Percentiles rank a stretch among this genome's conserved stretches.
phyloP scores from a whole-genome alignment of 768 basidiomycete species.

The Kwoniella dejecticola region DNA sequence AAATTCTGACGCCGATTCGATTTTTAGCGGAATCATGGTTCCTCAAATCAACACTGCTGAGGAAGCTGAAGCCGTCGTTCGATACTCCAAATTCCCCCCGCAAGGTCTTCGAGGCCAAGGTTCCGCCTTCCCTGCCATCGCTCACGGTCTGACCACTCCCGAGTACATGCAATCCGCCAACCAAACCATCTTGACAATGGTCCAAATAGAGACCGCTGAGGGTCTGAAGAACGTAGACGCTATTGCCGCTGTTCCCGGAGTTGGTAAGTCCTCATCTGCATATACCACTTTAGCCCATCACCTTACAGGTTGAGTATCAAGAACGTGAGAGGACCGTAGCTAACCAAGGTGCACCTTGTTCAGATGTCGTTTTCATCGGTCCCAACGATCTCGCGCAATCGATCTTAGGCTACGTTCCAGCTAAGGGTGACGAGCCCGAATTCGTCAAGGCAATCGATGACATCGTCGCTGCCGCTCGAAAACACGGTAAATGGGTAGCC shows the following conservation, averaged over 20 bases:
- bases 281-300: too few species aligned
- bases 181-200: conserved; percentile 62
- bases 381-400: conserved; percentile 51
- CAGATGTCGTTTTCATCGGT: conserved; percentile 48
- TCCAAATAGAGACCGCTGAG: conserved; percentile 70
- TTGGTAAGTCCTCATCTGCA: conserved; percentile 59
- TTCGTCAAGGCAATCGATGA: conserved; percentile 45
- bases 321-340: too few species aligned
- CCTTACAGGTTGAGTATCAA: too few species aligned
- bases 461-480: conserved; percentile 34
- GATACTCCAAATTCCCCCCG: conserved; percentile 51
- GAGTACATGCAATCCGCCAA: conserved; percentile 60
- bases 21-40: conserved; percentile 47
- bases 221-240: conserved; percentile 65
- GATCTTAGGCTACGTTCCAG: conserved; percentile 44
- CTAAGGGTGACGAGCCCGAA: conserved; percentile 36
- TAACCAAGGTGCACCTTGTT: background rate
- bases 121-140: conserved; percentile 41
- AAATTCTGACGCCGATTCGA: background rate
- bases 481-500: conserved; percentile 40
- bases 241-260: conserved; percentile 66
- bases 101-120: conserved; percentile 49
- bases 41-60: conserved; percentile 49
- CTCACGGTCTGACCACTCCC: conserved; percentile 41
- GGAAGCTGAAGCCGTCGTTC: conserved; percentile 42